These are phyloP conservation scores for Saprolegnia diclina DNA, from an alignment of 352 stramenopile genomes.

Conservation along the genomic window DNA sequence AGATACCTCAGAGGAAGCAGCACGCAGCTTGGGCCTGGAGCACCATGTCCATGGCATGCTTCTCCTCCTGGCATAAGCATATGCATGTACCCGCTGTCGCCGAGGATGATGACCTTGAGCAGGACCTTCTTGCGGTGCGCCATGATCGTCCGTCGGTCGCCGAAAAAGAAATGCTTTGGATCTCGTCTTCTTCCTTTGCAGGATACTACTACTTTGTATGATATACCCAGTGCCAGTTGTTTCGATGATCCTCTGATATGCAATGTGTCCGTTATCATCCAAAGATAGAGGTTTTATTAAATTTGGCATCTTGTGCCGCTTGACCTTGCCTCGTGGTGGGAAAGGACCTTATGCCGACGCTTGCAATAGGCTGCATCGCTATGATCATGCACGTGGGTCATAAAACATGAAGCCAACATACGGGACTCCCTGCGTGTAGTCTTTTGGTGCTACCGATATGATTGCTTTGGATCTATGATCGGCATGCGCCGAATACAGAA, in stretches of 20 bases:
- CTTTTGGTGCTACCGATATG: too few relatives aligned
- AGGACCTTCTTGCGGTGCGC: constrained; percentile 93
- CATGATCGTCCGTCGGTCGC: constrained; percentile 34
- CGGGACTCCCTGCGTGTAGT: too few relatives aligned
- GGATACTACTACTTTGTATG: background rate
- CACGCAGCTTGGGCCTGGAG: background rate
- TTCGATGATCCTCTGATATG: background rate
- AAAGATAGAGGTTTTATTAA: too few relatives aligned
- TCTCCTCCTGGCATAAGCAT: background rate
- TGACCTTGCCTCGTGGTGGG: too few relatives aligned
- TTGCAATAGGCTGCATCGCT: too few relatives aligned
- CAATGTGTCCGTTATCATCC: background rate
- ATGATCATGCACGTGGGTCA: too few relatives aligned
- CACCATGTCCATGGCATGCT: constrained; percentile 1
- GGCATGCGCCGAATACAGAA: too few relatives aligned
- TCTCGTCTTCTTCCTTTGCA: constrained; percentile 2
- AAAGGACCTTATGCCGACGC: too few relatives aligned
- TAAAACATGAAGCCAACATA: too few relatives aligned
- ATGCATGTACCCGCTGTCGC: constrained; percentile 90
- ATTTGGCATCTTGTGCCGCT: too few relatives aligned
- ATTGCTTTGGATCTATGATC: too few relatives aligned
- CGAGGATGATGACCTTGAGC: constrained; percentile 97
- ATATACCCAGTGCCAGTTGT: background rate
- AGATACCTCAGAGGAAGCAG: background rate
- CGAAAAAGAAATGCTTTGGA: constrained; percentile 13